phyloP scores from a whole-genome alignment of 164 flowering plant genomes.

The Litsea cubeba region DNA sequence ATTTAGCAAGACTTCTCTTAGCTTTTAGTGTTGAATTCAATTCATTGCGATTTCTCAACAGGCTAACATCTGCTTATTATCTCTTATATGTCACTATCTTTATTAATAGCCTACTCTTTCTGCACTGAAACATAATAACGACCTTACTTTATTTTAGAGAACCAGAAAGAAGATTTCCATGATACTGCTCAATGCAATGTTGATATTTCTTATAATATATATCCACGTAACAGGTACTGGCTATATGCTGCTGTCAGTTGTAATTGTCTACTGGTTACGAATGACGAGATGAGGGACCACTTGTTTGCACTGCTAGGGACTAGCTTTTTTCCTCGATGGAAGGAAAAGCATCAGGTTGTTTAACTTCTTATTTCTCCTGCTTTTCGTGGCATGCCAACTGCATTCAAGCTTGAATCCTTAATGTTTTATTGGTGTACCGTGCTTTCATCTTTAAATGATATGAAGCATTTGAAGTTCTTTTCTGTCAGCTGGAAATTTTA shows the following conservation, averaged over 20 bases:
- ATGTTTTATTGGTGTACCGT: neutral
- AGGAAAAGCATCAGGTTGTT: slow-evolving; percentile 89
- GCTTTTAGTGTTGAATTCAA: neutral
- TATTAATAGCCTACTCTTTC: neutral
- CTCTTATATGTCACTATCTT: neutral
- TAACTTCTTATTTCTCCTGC: slow-evolving; percentile 1
- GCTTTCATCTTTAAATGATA: neutral
- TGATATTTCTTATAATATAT: neutral
- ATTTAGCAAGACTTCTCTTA: too few relatives aligned
- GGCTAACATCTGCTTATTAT: neutral
- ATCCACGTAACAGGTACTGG: slow-evolving; percentile 67
- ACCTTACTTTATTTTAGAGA: too few relatives aligned
- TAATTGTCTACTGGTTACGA: slow-evolving; percentile 77
- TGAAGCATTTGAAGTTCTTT: neutral
- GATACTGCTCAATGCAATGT: too few relatives aligned
- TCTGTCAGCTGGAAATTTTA: too few relatives aligned
- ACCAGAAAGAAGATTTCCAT: too few relatives aligned
- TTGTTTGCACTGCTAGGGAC: slow-evolving; percentile 82
- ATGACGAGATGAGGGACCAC: slow-evolving; percentile 99
- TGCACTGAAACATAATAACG: too few relatives aligned
- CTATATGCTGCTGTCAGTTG: slow-evolving; percentile 87
- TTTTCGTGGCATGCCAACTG: neutral
- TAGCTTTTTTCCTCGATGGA: slow-evolving; percentile 93
- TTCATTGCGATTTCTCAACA: too few relatives aligned
- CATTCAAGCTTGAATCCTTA: neutral